These are phyloP conservation scores for Alternaria angustiovoidea DNA, from an alignment of 2,329 filamentous ascomycete genomes.

Conservation along the genomic window DNA sequence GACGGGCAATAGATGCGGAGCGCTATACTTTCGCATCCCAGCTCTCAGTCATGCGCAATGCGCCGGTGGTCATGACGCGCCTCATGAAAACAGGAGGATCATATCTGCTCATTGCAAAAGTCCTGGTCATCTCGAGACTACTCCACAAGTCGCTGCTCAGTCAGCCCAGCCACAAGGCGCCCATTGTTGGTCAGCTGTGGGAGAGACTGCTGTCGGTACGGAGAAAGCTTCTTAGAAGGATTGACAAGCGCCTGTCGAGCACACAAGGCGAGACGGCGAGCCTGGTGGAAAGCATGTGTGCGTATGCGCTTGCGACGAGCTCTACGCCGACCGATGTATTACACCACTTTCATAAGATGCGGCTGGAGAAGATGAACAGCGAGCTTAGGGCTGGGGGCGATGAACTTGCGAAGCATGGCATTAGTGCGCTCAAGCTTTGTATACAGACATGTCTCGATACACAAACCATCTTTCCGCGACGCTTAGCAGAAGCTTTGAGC, in stretches of 20 bases:
- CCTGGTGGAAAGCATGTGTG: conserved; percentile 77
- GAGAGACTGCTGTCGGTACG: conserved; percentile 70
- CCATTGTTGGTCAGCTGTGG: conserved; percentile 69
- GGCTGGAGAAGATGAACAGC: conserved; percentile 72
- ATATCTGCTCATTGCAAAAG: conserved; percentile 66
- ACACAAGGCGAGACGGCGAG: conserved; percentile 49
- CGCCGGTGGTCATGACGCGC: conserved; percentile 61
- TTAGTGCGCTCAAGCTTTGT: conserved; percentile 75
- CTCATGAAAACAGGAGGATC: conserved; percentile 61
- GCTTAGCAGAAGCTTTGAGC: conserved; percentile 73
- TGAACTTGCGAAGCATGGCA: conserved; percentile 61
- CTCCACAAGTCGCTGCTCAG: conserved; percentile 78
- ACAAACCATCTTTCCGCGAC: conserved; percentile 76
- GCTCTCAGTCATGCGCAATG: conserved; percentile 65
- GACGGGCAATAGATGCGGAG: conserved; percentile 49
- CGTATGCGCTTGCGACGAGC: conserved; percentile 82
- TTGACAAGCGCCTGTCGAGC: conserved; percentile 62
- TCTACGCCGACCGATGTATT: conserved; percentile 82
- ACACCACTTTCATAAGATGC: conserved; percentile 77
- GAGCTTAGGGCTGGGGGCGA: conserved; percentile 63
- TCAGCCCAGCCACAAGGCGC: conserved; percentile 57
- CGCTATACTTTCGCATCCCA: conserved; percentile 63
- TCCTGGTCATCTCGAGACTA: conserved; percentile 76
- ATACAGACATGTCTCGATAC: conserved; percentile 80
- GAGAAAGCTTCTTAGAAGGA: conserved; percentile 69